Conservation (phyloP, 148 eudicot species). For the Chenopodium formosanum region DNA sequence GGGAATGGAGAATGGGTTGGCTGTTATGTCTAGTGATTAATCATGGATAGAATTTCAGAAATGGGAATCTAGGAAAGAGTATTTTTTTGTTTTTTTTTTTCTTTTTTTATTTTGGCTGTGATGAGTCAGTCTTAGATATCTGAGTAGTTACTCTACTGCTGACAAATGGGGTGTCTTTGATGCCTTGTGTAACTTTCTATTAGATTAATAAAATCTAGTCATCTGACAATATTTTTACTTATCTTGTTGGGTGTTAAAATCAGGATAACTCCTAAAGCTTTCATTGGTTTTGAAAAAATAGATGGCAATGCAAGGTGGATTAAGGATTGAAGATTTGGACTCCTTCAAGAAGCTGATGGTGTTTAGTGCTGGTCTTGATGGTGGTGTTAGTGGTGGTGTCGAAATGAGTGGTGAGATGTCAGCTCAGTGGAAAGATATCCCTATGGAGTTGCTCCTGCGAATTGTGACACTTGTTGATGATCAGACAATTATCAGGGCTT, state of each 20-base stretch:
- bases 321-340: conserved; percentile 49
- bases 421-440: conserved; percentile 81
- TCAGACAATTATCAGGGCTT: conserved; percentile 68
- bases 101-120: conserved; percentile 7
- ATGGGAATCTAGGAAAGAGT: not conserved
- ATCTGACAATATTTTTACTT: conserved; percentile 12
- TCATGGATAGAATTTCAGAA: not conserved
- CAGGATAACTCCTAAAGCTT: not conserved
- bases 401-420: conserved; percentile 39
- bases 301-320: conserved; percentile 39
- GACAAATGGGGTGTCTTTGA: conserved; percentile 23
- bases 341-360: conserved; percentile 71
- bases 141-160: conserved; percentile 23
- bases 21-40: not conserved
- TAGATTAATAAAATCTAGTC: conserved; percentile 10
- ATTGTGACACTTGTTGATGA: conserved; percentile 78
- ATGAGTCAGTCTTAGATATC: conserved; percentile 23
- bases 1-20: not conserved
- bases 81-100: conserved; percentile 10
- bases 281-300: conserved; percentile 24
- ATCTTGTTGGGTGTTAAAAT: conserved; percentile 19
- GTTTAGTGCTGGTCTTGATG: conserved; percentile 31
- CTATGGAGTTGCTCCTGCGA: conserved; percentile 81
- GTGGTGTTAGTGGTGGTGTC: conserved; percentile 17
- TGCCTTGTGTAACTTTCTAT: not conserved